These are phyloP conservation scores for Cladosporium phlei DNA, from an alignment of 2,329 filamentous ascomycete genomes.

Conservation along the genomic window DNA sequence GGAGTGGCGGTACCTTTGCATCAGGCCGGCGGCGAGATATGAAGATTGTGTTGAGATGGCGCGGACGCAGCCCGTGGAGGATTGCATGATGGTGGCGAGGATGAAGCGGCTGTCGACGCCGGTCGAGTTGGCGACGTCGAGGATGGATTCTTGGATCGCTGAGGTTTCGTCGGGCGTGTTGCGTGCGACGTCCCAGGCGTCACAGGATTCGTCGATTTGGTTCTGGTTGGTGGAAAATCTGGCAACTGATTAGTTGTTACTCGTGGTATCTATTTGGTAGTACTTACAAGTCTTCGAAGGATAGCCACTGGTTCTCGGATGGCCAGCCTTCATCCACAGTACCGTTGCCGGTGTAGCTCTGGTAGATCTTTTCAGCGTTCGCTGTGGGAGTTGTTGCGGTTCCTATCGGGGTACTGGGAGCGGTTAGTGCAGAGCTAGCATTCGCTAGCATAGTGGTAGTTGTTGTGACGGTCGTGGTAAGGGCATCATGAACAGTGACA, in stretches of 20 bases:
- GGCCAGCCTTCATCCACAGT: slow-evolving; percentile 25
- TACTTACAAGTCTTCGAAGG: slow-evolving; percentile 30
- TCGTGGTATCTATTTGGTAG: slow-evolving; percentile 25
- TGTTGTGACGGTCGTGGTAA: slow-evolving; percentile 13
- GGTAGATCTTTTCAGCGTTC: slow-evolving; percentile 18
- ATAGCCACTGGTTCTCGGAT: slow-evolving; percentile 21
- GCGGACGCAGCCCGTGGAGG: slow-evolving; percentile 45
- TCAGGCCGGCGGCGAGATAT: slow-evolving; percentile 43
- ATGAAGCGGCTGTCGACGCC: slow-evolving; percentile 41
- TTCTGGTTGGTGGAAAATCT: slow-evolving; percentile 34
- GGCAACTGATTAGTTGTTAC: slow-evolving; percentile 18
- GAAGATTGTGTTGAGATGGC: slow-evolving; percentile 40
- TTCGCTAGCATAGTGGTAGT: slow-evolving; percentile 13
- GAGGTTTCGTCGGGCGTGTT: slow-evolving; percentile 37
- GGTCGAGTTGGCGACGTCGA: slow-evolving; percentile 29
- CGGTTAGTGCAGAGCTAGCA: slow-evolving; percentile 11
- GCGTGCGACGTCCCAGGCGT: slow-evolving; percentile 32
- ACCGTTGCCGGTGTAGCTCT: slow-evolving; percentile 21
- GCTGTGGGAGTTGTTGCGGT: slow-evolving; percentile 5
- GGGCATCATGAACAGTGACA: slow-evolving; percentile 12
- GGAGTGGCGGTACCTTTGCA: slow-evolving; percentile 41
- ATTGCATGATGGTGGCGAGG: slow-evolving; percentile 44
- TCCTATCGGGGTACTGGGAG: slow-evolving; percentile 6
- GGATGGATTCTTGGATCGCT: slow-evolving; percentile 38
- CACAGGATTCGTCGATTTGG: slow-evolving; percentile 36